Evolutionary conservation across 2,329 filamentous ascomycete species (phyloP).

Genomic region (Verticillium nonalfalfae): DNA sequence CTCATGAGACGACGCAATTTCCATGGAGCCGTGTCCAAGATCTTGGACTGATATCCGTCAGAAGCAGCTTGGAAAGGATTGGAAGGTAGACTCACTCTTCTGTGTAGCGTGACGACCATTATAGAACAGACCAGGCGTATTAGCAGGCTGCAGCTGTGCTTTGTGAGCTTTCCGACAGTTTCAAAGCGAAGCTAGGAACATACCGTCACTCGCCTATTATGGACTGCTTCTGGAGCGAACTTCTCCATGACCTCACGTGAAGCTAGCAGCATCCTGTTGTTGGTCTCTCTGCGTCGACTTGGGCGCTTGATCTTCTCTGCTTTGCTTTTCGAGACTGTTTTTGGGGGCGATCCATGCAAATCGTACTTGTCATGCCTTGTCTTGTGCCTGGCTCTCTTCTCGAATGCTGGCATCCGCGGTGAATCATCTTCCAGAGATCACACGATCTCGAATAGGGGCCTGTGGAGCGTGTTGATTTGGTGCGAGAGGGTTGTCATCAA

Average conservation of each 20-base stretch:
- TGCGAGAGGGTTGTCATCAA: background rate
- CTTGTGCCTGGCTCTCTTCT: conserved; percentile 47
- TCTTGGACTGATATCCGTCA: background rate
- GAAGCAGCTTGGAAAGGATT: too few relatives aligned
- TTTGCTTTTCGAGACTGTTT: background rate
- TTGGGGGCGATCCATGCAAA: conserved; percentile 20
- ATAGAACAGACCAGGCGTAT: conserved; percentile 35
- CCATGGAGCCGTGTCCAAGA: conserved; percentile 13
- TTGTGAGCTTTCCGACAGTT: background rate
- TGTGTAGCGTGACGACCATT: conserved; percentile 25
- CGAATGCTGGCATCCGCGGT: conserved; percentile 22
- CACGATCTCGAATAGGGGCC: background rate
- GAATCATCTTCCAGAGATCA: background rate
- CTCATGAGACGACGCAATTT: background rate
- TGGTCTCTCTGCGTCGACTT: conserved; percentile 16
- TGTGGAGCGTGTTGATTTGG: too few relatives aligned
- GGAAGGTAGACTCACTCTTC: conserved; percentile 16
- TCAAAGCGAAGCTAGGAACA: background rate
- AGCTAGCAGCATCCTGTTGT: conserved; percentile 19
- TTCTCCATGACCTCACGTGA: conserved; percentile 44
- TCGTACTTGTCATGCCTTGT: conserved; percentile 52
- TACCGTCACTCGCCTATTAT: conserved; percentile 29
- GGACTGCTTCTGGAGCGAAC: conserved; percentile 49
- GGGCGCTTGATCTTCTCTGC: conserved; percentile 14
- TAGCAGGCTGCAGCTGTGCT: conserved; percentile 26